Percentiles rank a stretch among this genome's conserved stretches.
These are phyloP conservation scores for Thermothelomyces thermophilus DNA, from an alignment of 2,329 filamentous ascomycete genomes.

Conservation along the genomic window DNA sequence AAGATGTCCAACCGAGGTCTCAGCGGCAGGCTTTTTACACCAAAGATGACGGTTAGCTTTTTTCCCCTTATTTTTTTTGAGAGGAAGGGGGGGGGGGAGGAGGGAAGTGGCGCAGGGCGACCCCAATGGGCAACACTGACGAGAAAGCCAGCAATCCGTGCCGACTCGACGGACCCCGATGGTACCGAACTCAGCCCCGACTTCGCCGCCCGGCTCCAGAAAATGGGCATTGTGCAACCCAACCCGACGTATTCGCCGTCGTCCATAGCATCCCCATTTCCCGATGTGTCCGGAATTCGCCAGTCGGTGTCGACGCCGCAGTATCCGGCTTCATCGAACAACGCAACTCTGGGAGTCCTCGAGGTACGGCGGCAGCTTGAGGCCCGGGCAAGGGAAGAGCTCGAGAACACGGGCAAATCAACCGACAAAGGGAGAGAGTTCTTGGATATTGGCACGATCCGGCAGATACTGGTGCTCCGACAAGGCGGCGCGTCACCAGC, in stretches of 20 bases:
- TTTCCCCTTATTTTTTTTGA: no score
- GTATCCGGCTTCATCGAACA: conserved; percentile 18
- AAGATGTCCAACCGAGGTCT: conserved; percentile 4
- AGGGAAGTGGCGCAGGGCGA: background rate
- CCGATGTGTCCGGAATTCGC: conserved; percentile 6
- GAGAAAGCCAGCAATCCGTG: conserved; percentile 32
- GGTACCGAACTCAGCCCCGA: conserved; percentile 31
- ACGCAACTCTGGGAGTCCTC: conserved; percentile 42
- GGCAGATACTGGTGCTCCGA: conserved; percentile 41
- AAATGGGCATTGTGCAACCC: conserved; percentile 50
- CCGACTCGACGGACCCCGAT: conserved; percentile 39
- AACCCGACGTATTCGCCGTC: conserved; percentile 49
- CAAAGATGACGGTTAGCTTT: conserved; percentile 23
- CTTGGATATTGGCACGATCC: conserved; percentile 41
- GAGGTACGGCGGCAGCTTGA: conserved; percentile 42
- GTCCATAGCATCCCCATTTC: conserved; percentile 34
- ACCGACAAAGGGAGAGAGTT: conserved; percentile 37
- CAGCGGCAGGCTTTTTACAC: conserved; percentile 20
- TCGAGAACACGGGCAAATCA: conserved; percentile 34
- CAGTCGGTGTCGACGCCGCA: conserved; percentile 10
- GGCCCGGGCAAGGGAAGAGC: conserved; percentile 38
- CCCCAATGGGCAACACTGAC: background rate
- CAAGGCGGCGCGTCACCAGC: conserved; percentile 32
- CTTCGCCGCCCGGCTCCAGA: conserved; percentile 45
- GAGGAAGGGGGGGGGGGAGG: no score